phyloP scores from a whole-genome alignment of 371 early-diverging fungal species.

The Mortierella sp. region DNA sequence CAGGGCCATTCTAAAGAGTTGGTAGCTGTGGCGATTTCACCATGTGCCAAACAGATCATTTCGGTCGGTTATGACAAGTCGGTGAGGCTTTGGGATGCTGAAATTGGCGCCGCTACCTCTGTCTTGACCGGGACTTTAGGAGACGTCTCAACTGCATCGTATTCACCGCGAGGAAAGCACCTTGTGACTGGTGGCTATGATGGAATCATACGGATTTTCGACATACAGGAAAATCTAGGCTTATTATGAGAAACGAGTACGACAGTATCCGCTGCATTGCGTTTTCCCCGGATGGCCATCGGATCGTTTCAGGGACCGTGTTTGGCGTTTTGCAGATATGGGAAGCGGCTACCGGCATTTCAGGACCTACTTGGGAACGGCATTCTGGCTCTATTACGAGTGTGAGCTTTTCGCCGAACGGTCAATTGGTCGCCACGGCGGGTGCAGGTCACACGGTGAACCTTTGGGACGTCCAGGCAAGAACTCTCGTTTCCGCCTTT shows the following conservation, averaged over 20 bases:
- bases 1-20: background rate
- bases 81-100: conserved; percentile 5
- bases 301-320: background rate
- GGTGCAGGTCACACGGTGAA: background rate
- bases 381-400: background rate
- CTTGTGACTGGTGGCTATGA: background rate
- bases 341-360: background rate
- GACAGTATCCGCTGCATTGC: background rate
- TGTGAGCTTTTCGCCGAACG: background rate
- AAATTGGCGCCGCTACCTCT: background rate
- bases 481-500: background rate
- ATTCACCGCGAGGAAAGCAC: background rate
- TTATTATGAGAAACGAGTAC: background rate
- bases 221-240: too few relatives aligned
- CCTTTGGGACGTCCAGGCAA: background rate
- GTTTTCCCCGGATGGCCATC: background rate
- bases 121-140: background rate
- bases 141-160: background rate
- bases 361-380: background rate
- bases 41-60: conserved; percentile 7
- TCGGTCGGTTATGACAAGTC: conserved; percentile 7
- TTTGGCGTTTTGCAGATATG: background rate
- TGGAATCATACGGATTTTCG: background rate
- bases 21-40: background rate
- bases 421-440: background rate